These are phyloP conservation scores for Talaromyces rugulosus DNA, from an alignment of 2,329 filamentous ascomycete species.

Conservation along the genomic window DNA sequence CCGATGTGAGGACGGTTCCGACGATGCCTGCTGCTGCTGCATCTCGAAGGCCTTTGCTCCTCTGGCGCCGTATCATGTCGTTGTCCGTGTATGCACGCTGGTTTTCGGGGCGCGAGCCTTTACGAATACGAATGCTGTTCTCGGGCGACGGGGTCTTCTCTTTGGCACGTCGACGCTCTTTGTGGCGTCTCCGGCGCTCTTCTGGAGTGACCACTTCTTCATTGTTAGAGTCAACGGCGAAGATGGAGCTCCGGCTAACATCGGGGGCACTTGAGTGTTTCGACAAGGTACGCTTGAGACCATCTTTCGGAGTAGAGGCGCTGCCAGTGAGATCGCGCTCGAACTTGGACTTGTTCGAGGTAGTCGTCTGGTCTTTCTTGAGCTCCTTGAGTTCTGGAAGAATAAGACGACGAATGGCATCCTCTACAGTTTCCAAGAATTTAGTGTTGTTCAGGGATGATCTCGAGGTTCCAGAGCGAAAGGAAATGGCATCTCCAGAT, in stretches of 20 bases:
- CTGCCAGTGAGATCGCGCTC: slow-evolving; percentile 61
- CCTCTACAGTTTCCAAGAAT: slow-evolving; percentile 84
- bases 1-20: slow-evolving; percentile 57
- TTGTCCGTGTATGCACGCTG: slow-evolving; percentile 43
- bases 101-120: slow-evolving; percentile 39
- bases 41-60: slow-evolving; percentile 53
- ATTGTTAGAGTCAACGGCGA: slow-evolving; percentile 52
- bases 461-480: slow-evolving; percentile 53
- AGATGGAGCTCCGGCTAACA: slow-evolving; percentile 57
- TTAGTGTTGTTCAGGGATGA: slow-evolving; percentile 91
- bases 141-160: slow-evolving; percentile 45
- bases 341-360: slow-evolving; percentile 66
- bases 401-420: slow-evolving; percentile 84
- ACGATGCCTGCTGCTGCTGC: slow-evolving; percentile 53
- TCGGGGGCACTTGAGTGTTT: slow-evolving; percentile 61
- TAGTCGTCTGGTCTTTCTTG: slow-evolving; percentile 82
- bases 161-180: slow-evolving; percentile 52
- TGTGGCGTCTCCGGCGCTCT: slow-evolving; percentile 47
- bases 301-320: slow-evolving; percentile 55
- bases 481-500: slow-evolving; percentile 56
- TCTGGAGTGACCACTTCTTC: slow-evolving; percentile 56
- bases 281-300: slow-evolving; percentile 51
- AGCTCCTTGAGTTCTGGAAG: slow-evolving; percentile 87
- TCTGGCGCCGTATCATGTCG: slow-evolving; percentile 50
- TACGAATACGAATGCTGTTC: slow-evolving; percentile 42